Base-by-base conservation (phyloP, 2,329 filamentous ascomycete genomes). In the Trichoderma brevicompactum region DNA sequence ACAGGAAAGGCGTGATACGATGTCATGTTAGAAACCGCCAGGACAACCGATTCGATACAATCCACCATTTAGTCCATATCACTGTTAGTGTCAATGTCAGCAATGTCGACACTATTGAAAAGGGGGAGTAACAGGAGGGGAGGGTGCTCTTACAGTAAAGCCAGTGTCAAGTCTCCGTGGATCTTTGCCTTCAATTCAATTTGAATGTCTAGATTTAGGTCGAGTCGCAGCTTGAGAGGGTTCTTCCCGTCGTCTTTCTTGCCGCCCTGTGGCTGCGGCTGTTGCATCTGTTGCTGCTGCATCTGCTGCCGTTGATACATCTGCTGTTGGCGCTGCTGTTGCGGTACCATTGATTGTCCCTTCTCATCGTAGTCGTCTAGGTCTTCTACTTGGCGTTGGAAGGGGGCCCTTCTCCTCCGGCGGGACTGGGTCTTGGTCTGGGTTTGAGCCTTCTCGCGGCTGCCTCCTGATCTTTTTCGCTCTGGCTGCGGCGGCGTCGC, bases 171-270 rank as follows among this genome's bases (percentile, higher is more conserved):
- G 79, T 93, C 91, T 72, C 91, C 91, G 70, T 92, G 86, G 68
- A 94, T 92, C 75, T 87, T 89, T 19, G 91, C 91, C 81, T 92
- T 92, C 63, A 94, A 80, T 76, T 92, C 87, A 70, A 94, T 90
- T 78, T 94, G 90, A 59, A 94, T 84, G 72, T 94, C 91, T 61
- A 94, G 78, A 77, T 94, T 93, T 64, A 92, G 80, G 74, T 94
- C 90, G 38, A 92, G 78, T 43, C 17, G 65, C 74, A 94, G 77
- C 75, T 88, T 88, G 74, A 92, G 77, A 28, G 89, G 88, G 71
- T 91, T 88, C 68, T 86, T 78, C 70, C 68, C 69, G 10, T 66
- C 64, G 69, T 75, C 61, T 72, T 77, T 66, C 6, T 56, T 54
- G 46, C 44, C 54, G 36, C 36, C 28, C 66, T 44, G 60, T 73